phyloP scores from a whole-genome alignment of 2,329 filamentous ascomycete species.

The Alternaria sp. region DNA sequence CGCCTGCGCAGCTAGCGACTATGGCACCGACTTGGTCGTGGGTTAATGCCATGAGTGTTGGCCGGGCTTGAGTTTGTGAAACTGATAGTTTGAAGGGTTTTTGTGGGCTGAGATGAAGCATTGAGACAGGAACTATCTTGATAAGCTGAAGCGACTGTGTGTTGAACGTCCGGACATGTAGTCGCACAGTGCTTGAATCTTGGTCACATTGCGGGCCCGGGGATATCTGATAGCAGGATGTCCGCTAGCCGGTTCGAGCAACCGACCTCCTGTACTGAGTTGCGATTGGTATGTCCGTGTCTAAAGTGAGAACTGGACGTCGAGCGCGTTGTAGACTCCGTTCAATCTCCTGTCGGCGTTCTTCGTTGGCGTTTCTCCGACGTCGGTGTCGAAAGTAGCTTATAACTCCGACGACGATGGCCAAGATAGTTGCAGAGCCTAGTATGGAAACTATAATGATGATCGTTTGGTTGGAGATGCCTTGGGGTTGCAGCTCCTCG shows the following conservation, averaged over 20 bases:
- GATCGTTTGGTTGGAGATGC: neutral
- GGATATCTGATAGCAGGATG: neutral
- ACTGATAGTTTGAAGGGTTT: neutral
- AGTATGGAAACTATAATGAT: conserved; percentile 1
- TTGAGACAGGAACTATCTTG: neutral
- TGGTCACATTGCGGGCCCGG: neutral
- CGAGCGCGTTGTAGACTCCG: conserved; percentile 1
- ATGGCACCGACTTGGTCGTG: neutral
- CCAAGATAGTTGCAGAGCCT: neutral
- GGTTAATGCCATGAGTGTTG: neutral
- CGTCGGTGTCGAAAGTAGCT: neutral
- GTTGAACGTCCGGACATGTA: neutral
- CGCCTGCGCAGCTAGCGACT: neutral
- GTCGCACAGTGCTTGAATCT: neutral
- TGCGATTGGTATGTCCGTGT: neutral
- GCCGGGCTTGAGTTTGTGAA: neutral
- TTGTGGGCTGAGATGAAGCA: neutral
- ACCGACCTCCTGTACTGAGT: neutral
- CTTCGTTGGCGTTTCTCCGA: neutral
- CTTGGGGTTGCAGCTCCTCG: neutral
- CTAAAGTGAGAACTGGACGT: neutral
- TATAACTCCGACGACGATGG: neutral
- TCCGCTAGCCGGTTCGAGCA: neutral
- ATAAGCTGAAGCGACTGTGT: neutral
- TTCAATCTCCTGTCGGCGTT: conserved; percentile 7